Conservation (phyloP, 805 yeast species). For the Candida fluviatilis region DNA sequence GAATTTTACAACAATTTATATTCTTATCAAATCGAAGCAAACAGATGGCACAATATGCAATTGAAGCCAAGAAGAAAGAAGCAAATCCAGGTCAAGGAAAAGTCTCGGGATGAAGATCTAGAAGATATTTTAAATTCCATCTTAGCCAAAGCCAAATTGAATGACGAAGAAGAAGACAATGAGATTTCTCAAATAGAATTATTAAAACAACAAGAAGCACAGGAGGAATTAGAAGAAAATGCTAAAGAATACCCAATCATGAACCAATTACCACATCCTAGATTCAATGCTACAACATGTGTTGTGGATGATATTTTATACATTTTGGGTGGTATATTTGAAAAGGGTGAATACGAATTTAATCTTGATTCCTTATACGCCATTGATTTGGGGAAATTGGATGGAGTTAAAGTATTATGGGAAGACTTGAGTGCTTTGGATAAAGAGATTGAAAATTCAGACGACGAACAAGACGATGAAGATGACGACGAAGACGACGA, state of each 20-base stretch:
- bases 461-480: constrained; percentile 50
- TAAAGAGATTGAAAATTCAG: constrained; percentile 54
- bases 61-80: constrained; percentile 61
- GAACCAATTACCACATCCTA: constrained; percentile 73
- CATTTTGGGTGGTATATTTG: constrained; percentile 90
- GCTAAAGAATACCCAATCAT: constrained; percentile 52
- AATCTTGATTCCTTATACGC: constrained; percentile 82
- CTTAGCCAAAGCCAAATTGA: constrained; percentile 66
- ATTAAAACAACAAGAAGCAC: constrained; percentile 32
- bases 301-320: constrained; percentile 81
- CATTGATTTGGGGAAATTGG: constrained; percentile 78
- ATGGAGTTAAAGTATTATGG: constrained; percentile 87
- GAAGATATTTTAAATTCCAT: constrained; percentile 76
- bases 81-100: constrained; percentile 35
- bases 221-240: constrained; percentile 37
- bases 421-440: constrained; percentile 67
- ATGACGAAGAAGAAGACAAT: constrained; percentile 50
- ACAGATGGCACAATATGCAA: constrained; percentile 79
- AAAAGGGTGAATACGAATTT: constrained; percentile 81
- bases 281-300: constrained; percentile 83
- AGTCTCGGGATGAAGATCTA: constrained; percentile 70
- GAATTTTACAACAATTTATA: constrained; percentile 75
- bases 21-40: constrained; percentile 79
- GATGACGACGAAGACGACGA: constrained; percentile 66
- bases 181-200: constrained; percentile 34